phyloP scores from a whole-genome alignment of 441 rosid species.

The Bocquillonia castaneifolia region DNA sequence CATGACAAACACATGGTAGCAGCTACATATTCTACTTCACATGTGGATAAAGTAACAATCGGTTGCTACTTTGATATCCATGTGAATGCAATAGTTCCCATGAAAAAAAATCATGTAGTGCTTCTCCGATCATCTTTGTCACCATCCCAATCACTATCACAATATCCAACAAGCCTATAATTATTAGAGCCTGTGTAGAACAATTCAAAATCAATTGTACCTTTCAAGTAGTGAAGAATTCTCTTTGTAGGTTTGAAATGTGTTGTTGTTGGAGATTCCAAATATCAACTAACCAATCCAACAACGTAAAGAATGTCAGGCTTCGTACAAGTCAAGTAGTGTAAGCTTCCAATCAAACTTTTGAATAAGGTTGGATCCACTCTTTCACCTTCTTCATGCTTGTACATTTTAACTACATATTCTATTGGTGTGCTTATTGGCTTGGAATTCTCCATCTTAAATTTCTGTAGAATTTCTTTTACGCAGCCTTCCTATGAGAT shows the following conservation, averaged over 20 bases:
- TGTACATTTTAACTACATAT: neutral
- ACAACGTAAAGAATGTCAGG: neutral
- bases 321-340: neutral
- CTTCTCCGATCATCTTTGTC: constrained; percentile 5
- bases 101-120: neutral
- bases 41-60: no score
- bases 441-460: neutral
- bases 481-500: neutral
- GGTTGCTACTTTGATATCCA: no score
- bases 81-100: neutral
- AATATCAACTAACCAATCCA: constrained; percentile 8
- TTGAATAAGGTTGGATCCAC: constrained; percentile 5
- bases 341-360: neutral
- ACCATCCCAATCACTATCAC: constrained; percentile 9
- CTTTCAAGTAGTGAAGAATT: neutral
- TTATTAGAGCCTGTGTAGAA: neutral
- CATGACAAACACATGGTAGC: no score
- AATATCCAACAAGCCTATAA: neutral
- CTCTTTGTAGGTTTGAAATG: constrained; percentile 1
- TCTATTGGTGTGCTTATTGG: neutral
- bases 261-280: neutral
- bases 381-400: neutral
- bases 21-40: no score
- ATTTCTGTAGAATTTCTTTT: neutral
- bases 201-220: neutral